Conservation (phyloP, 2,329 filamentous ascomycete species). For the Cladosporium sp. region DNA sequence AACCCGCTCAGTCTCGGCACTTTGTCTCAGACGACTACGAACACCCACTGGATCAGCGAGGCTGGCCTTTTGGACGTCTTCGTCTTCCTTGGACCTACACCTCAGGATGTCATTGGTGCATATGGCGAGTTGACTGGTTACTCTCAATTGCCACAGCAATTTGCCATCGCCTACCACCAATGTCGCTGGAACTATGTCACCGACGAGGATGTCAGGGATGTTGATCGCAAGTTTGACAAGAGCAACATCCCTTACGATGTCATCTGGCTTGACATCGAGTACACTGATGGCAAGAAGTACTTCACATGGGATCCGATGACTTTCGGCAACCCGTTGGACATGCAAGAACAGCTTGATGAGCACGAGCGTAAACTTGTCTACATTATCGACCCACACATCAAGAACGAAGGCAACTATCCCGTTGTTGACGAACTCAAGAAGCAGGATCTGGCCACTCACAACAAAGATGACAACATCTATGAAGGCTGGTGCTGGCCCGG, state of each 20-base stretch:
- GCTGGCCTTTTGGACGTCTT: conserved; percentile 86
- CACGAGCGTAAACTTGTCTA: conserved; percentile 86
- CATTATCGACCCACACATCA: conserved; percentile 97
- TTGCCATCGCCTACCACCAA: conserved; percentile 90
- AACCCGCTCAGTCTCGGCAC: conserved; percentile 76
- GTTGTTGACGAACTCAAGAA: conserved; percentile 78
- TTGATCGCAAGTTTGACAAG: conserved; percentile 94
- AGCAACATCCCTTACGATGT: conserved; percentile 94
- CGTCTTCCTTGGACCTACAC: conserved; percentile 85
- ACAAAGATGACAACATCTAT: conserved; percentile 84
- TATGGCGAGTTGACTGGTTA: conserved; percentile 90
- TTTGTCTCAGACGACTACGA: conserved; percentile 66
- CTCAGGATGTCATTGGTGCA: conserved; percentile 72
- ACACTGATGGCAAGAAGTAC: conserved; percentile 94
- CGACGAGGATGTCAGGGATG: conserved; percentile 93
- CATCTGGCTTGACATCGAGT: conserved; percentile 98
- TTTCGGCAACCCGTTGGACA: conserved; percentile 78
- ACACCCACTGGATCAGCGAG: conserved; percentile 97
- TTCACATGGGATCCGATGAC: conserved; percentile 93
- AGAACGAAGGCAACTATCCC: conserved; percentile 75
- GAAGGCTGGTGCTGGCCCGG: conserved; percentile 99
- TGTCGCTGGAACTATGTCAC: conserved; percentile 99
- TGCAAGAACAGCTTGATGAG: conserved; percentile 81
- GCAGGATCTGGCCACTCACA: conserved; percentile 77
- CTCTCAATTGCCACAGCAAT: conserved; percentile 86